These are phyloP conservation scores for Akanthomyces lecanii DNA, from an alignment of 2,329 filamentous ascomycete species.

Conservation along the genomic window DNA sequence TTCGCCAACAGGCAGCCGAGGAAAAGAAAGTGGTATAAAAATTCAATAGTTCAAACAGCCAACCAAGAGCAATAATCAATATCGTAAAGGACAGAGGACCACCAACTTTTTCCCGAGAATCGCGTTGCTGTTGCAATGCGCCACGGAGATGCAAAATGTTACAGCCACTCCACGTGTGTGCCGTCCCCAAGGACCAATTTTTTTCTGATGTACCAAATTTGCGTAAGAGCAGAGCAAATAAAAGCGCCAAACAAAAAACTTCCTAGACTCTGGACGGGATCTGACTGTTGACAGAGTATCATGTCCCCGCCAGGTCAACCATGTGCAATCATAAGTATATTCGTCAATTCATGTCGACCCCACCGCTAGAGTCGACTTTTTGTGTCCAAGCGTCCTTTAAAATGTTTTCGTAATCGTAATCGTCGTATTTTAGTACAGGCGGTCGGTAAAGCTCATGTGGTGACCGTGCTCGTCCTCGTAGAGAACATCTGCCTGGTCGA, in stretches of 20 bases:
- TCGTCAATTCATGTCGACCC: constrained; percentile 11
- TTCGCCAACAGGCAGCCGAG: neutral
- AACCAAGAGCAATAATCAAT: neutral
- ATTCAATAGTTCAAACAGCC: constrained; percentile 3
- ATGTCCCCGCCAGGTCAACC: constrained; percentile 7
- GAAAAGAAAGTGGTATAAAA: constrained; percentile 1
- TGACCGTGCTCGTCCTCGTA: constrained; percentile 43
- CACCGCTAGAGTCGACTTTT: neutral
- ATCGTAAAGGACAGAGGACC: neutral
- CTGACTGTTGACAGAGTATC: constrained; percentile 15
- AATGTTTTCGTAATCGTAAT: constrained; percentile 12
- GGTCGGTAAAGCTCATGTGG: constrained; percentile 39
- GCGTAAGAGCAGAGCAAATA: neutral
- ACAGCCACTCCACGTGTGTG: neutral
- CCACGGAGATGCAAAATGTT: neutral
- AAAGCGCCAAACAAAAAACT: constrained; percentile 12
- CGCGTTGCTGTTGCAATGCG: neutral
- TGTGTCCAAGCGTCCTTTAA: neutral
- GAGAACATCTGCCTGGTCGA: constrained; percentile 41
- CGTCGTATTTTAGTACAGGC: constrained; percentile 37
- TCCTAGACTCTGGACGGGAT: constrained; percentile 12
- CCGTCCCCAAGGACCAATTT: neutral
- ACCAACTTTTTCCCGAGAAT: constrained; percentile 6
- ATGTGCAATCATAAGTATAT: constrained; percentile 17
- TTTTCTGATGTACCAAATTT: neutral